These are phyloP conservation scores for Meyerozyma smithsonii DNA, from an alignment of 1,139 yeast species.

Conservation along the genomic window DNA sequence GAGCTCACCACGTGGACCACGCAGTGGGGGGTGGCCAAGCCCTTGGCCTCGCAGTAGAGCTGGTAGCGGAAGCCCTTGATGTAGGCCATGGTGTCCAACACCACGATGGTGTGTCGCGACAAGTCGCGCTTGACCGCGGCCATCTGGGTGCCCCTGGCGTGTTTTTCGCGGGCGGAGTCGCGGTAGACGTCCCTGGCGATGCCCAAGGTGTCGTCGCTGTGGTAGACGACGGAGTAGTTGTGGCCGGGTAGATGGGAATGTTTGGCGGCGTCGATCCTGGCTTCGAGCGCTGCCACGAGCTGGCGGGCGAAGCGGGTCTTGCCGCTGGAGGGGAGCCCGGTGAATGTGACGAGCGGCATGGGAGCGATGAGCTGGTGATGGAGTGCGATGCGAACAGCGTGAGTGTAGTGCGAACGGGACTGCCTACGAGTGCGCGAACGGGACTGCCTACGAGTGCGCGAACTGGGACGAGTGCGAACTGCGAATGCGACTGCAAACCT, in stretches of 20 bases:
- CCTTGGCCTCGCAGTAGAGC: conserved; percentile 88
- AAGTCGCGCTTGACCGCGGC: conserved; percentile 85
- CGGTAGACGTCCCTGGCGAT: conserved; percentile 63
- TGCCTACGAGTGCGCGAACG: too few species aligned
- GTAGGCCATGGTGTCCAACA: conserved; percentile 81
- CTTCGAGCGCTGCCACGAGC: conserved; percentile 44
- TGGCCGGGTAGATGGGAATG: conserved; percentile 41
- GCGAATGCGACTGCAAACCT: too few species aligned
- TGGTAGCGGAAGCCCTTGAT: conserved; percentile 96
- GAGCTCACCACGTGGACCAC: conserved; percentile 77
- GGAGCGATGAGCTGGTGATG: conserved; percentile 2
- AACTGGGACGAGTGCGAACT: too few species aligned
- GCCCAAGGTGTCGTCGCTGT: conserved; percentile 75
- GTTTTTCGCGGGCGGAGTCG: conserved; percentile 70
- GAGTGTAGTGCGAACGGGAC: too few species aligned
- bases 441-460: too few species aligned
- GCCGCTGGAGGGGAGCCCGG: conserved; percentile 86
- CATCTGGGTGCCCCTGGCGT: conserved; percentile 78
- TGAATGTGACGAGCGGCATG: conserved; percentile 85
- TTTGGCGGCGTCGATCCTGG: conserved; percentile 38
- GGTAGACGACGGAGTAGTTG: conserved; percentile 57
- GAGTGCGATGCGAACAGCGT: too few species aligned
- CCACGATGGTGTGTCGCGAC: conserved; percentile 63
- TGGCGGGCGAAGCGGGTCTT: conserved; percentile 70
- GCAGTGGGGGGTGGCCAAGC: conserved; percentile 75